Base-by-base conservation (phyloP, 2,329 filamentous ascomycete genomes). In the Lasiodiplodia sp. region DNA sequence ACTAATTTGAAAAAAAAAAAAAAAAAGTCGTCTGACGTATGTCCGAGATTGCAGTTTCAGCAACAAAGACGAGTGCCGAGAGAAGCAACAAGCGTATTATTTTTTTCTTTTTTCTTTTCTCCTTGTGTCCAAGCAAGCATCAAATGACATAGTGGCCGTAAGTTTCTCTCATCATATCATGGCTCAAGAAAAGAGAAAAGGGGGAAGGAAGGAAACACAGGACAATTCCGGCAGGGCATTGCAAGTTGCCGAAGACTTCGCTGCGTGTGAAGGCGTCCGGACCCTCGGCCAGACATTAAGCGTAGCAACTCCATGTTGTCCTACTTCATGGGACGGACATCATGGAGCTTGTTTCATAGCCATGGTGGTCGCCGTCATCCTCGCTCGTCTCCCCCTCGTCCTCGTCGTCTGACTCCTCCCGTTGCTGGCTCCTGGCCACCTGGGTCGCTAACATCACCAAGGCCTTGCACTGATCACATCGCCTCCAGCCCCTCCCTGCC, bases 401-500 rank as follows among this genome's bases (percentile, higher is more conserved):
- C 28, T 10, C 53, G 0, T 12, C n/a, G 4, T 56, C 53, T 3
- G n/a, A 4, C 10, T 21, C 31, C 28, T 56, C 25, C 16, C 34
- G 18, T 6, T 18, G 12, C 14, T 57, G 55, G 3, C n/a, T 34
- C 31, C 55, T 21, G 10, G 55, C 55, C 55, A 57, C 55, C 31
- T 57, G 55, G 18, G 55, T 57, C n/a, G 55, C 55, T 34, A 57
- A 4, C 55, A 57, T 57, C 31, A 60, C 56, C n/a, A 60, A 18
- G 12, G 37, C 21, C 37, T 23, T 23, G 38, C 56, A 60, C 37
- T n/a, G 21, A 11, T 14, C 37, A 21, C 56, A 60, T 21, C 37
- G 37, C 21, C 37, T 40, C 56, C 56, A 60, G 2, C 56, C 56
- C 56, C 37, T 25, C 1, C 56, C 56, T 4, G 34, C 37, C 37